A percentile compares a stretch with the other conserved stretches of the same genome.
Conservation (phyloP, 768 basidiomycete genomes). For the Boletus vinaceobasis region DNA sequence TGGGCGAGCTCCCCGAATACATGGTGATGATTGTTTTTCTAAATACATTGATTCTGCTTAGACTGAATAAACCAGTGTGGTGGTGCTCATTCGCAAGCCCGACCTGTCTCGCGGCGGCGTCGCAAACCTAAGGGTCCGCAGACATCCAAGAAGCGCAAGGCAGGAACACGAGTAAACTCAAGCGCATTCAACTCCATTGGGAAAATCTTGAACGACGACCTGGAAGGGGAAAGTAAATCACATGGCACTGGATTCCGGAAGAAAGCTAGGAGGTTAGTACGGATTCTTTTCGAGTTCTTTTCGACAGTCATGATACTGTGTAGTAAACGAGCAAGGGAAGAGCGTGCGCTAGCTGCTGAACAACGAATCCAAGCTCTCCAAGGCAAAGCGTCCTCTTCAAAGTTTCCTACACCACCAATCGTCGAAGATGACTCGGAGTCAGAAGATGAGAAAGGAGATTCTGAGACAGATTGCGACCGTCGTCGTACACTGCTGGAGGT, state of each 20-base stretch:
- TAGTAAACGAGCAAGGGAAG: slow-evolving; percentile 78
- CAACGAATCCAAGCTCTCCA: slow-evolving; percentile 50
- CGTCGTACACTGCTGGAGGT: slow-evolving; percentile 50
- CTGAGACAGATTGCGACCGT: slow-evolving; percentile 46
- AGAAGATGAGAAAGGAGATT: slow-evolving; percentile 40
- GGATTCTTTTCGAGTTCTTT: neutral
- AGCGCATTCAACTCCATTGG: slow-evolving; percentile 61
- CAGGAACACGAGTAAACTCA: slow-evolving; percentile 64
- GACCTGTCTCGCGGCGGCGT: slow-evolving; percentile 46
- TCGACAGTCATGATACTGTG: neutral
- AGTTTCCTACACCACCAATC: slow-evolving; percentile 16
- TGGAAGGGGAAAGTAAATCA: slow-evolving; percentile 34
- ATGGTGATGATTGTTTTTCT: slow-evolving; percentile 43
- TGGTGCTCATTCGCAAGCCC: slow-evolving; percentile 64
- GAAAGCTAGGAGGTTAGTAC: slow-evolving; percentile 57
- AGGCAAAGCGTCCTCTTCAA: slow-evolving; percentile 18
- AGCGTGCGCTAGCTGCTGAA: slow-evolving; percentile 74
- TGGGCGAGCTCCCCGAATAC: slow-evolving; percentile 70
- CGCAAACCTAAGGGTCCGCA: slow-evolving; percentile 59
- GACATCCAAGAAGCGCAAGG: slow-evolving; percentile 65
- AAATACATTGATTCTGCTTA: neutral
- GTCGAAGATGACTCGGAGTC: slow-evolving; percentile 32
- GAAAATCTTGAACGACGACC: slow-evolving; percentile 43
- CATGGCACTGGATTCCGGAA: slow-evolving; percentile 67
- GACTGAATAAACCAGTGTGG: slow-evolving; percentile 55